Evolutionary conservation across 345 rosid genomes (phyloP), one percentile per base, ranked within the genome.

Genomic region (Arabis alpina): DNA sequence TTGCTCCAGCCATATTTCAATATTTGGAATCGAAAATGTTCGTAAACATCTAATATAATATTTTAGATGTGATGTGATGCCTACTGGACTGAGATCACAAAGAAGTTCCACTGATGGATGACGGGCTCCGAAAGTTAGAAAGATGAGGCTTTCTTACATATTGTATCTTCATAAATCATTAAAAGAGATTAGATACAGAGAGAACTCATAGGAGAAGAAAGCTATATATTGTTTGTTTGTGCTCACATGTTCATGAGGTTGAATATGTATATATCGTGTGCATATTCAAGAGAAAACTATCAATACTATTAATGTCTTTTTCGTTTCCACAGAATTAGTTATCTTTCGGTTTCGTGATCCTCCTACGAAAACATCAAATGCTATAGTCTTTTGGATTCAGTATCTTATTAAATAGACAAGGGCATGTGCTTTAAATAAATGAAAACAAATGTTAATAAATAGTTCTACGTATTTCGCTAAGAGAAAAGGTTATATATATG

Each of bases 81-180:
- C n/a, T n/a, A n/a, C n/a, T n/a, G n/a, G n/a, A n/a, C n/a, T n/a
- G n/a, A n/a, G n/a, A n/a, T n/a, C n/a, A n/a, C n/a, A 63, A 77
- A 80, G 62, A 96, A 89, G 80, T 83, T 91, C 95, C 95, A 15
- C 76, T 83, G 4, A 80, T 85, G 86, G 92, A 91, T 34, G 92
- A 94, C 24, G 74, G 91, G 75, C 75, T 93, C 16, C 86, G 97
- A 77, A 93, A 89, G 82, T 80, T 93, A 49, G 96, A 91, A 80
- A 82, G 85, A 76, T 93, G 84, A 48, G 57, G 36, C 66, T 66
- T 41, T 73, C n/a, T 56, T 41, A 12, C 58, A 13, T 47, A 24
- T 13, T 3, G 64, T 54, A 54, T 34, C 41, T 44, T 63, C 48
- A 11, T 71, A 3, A 34, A 62, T 34, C 37, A 30, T 30, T 70